Conservation (phyloP, 2,329 filamentous ascomycete species). For the Emmonsiellopsis sp. region DNA sequence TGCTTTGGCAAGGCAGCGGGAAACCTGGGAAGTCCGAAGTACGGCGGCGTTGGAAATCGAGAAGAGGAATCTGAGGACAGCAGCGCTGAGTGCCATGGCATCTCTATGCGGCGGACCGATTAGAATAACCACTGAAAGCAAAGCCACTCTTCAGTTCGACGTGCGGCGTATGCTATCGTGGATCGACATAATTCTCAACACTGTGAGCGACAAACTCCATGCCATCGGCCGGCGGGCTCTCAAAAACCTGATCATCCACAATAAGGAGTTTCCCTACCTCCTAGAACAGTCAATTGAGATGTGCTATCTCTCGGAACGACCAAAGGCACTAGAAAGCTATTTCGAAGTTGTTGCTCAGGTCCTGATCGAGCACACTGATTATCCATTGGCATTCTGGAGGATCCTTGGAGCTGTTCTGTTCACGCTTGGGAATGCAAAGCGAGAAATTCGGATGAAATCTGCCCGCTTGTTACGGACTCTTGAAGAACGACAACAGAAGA, state of each 20-base stretch:
- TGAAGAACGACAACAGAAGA: conserved; percentile 73
- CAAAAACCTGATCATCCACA: conserved; percentile 82
- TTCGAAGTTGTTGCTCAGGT: conserved; percentile 88
- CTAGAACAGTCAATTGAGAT: conserved; percentile 83
- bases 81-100: conserved; percentile 91
- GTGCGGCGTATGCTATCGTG: conserved; percentile 85
- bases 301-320: conserved; percentile 73
- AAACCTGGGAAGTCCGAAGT: conserved; percentile 63
- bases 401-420: conserved; percentile 80
- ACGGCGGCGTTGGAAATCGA: conserved; percentile 92
- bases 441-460: conserved; percentile 80
- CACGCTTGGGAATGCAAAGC: conserved; percentile 84
- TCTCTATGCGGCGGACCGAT: conserved; percentile 73
- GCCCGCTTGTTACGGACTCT: conserved; percentile 69
- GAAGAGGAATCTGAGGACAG: conserved; percentile 81
- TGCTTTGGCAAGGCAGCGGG: conserved; percentile 66
- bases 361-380: conserved; percentile 70
- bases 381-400: conserved; percentile 82
- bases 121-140: conserved; percentile 78
- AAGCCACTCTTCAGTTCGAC: conserved; percentile 82
- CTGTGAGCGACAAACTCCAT: conserved; percentile 84
- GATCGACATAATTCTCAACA: conserved; percentile 92
- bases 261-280: conserved; percentile 75
- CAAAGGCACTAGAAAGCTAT: conserved; percentile 87
- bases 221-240: conserved; percentile 79